Conservation (phyloP, 345 rosid species). For the thale cress (Arabidopsis thaliana) region TAIR10.1 NC_003075.7:8619001-8619500, state of each 20-base stretch:
- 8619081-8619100: constrained; percentile 82
- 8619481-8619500: constrained; percentile 9
- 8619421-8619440: constrained; percentile 71
- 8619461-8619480: constrained; percentile 40
- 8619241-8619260: neutral
- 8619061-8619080: constrained; percentile 88
- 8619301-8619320: constrained; percentile 69
- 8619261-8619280: constrained; percentile 39
- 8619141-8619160: constrained; percentile 63
- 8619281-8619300: constrained; percentile 80
- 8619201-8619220: constrained; percentile 67
- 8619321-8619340: constrained; percentile 79
- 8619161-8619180: constrained; percentile 82
- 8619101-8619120: constrained; percentile 75
- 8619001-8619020: constrained; percentile 67
- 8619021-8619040: constrained; percentile 73
- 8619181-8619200: constrained; percentile 74
- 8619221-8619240: neutral
- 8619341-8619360: constrained; percentile 92
- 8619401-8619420: constrained; percentile 84
- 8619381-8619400: constrained; percentile 67
- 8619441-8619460: constrained; percentile 77
- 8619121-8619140: constrained; percentile 22
- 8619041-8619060: constrained; percentile 89
- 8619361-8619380: constrained; percentile 93